phyloP scores from a whole-genome alignment of 176 grass and related monocot species.

The Carex kokanica region DNA sequence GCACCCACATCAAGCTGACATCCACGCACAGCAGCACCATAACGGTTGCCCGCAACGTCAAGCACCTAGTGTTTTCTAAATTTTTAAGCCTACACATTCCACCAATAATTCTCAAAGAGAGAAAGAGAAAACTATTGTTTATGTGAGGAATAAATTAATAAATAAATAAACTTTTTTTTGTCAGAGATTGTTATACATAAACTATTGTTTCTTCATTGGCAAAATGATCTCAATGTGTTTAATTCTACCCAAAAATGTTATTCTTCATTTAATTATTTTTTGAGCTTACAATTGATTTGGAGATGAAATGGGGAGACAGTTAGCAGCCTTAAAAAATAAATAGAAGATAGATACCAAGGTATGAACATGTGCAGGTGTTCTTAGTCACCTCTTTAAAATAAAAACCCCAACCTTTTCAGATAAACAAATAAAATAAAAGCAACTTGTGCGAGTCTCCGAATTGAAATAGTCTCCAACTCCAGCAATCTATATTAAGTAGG shows the following conservation, averaged over 20 bases:
- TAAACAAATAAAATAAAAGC: neutral
- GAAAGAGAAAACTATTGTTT: neutral
- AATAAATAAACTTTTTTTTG: too few relatives aligned
- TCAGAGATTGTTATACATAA: neutral
- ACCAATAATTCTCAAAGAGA: neutral
- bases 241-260: too few relatives aligned
- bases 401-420: neutral
- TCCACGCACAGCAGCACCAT: too few relatives aligned
- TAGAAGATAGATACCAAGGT: neutral
- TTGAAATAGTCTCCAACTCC: conserved; percentile 8
- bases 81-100: neutral
- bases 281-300: neutral
- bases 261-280: neutral
- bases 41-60: too few relatives aligned
- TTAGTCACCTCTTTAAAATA: neutral
- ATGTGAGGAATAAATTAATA: neutral
- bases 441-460: neutral
- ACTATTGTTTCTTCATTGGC: too few relatives aligned
- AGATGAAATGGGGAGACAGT: neutral
- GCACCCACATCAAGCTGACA: too few relatives aligned
- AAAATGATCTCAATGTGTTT: too few relatives aligned
- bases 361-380: conserved; percentile 14
- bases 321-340: neutral
- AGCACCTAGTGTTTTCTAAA: neutral
- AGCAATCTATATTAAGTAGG: conserved; percentile 30